These are phyloP conservation scores for Cladophialophora immunda DNA, from an alignment of 2,329 filamentous ascomycete species.

Conservation along the genomic window DNA sequence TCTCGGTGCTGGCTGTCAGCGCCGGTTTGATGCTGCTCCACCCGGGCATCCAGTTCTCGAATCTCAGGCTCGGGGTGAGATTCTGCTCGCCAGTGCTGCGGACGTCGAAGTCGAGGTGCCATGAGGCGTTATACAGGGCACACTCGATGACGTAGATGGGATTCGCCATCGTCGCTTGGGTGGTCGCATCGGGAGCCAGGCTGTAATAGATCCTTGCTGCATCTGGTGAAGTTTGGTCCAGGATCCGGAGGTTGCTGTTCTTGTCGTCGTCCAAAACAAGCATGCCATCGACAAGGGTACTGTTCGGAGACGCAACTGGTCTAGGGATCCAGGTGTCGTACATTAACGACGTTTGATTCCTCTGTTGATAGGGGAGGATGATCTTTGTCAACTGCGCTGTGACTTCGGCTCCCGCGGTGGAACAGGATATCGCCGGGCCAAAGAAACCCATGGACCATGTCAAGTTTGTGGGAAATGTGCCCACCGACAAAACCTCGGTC, in stretches of 20 bases:
- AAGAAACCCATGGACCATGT: conserved; percentile 10
- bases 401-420: conserved; percentile 5
- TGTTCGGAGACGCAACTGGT: neutral
- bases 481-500: conserved; percentile 10
- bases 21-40: conserved; percentile 18
- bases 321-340: conserved; percentile 13
- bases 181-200: conserved; percentile 1
- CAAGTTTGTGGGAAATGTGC: conserved; percentile 5
- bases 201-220: conserved; percentile 19
- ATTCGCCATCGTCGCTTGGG: conserved; percentile 5
- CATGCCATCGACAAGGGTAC: conserved; percentile 9
- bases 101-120: conserved; percentile 16
- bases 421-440: conserved; percentile 10
- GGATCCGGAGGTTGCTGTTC: conserved; percentile 18
- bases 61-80: conserved; percentile 1
- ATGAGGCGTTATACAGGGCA: conserved; percentile 7
- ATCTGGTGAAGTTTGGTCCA: conserved; percentile 17
- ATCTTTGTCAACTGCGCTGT: conserved; percentile 6
- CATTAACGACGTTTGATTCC: conserved; percentile 5
- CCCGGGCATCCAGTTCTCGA: conserved; percentile 20
- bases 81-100: conserved; percentile 15
- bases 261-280: conserved; percentile 8
- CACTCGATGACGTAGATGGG: conserved; percentile 11
- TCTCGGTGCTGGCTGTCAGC: neutral
- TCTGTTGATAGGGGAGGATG: conserved; percentile 5